Evolutionary conservation across 768 basidiomycete genomes (phyloP).

Genomic region (Boletus insuetus): DNA sequence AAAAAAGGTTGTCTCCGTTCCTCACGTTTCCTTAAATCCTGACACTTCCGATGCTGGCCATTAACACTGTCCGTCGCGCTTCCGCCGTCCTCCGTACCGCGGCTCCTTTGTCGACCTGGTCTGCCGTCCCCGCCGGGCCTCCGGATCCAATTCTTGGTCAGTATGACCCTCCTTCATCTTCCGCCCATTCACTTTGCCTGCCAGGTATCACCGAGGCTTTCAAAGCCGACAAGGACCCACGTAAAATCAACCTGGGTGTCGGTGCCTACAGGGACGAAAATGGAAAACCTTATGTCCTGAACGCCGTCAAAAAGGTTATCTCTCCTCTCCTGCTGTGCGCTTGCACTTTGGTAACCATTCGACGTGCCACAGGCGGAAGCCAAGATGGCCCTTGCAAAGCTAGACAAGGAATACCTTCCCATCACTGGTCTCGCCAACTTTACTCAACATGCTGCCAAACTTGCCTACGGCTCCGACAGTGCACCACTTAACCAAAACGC

Average conservation of each 20-base stretch:
- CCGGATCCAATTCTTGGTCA: slow-evolving; percentile 91
- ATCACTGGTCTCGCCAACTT: slow-evolving; percentile 90
- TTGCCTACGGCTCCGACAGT: slow-evolving; percentile 88
- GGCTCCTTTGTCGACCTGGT: slow-evolving; percentile 70
- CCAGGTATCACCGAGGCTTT: slow-evolving; percentile 92
- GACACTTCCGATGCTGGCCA: slow-evolving; percentile 37
- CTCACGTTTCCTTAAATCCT: background rate
- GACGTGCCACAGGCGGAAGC: slow-evolving; percentile 64
- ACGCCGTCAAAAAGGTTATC: slow-evolving; percentile 79
- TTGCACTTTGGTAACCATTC: too few relatives aligned
- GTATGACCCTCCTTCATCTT: slow-evolving; percentile 16
- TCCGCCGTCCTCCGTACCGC: slow-evolving; percentile 36
- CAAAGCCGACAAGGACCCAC: slow-evolving; percentile 89
- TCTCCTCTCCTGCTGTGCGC: background rate
- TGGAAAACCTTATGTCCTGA: slow-evolving; percentile 94
- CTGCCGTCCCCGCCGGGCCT: slow-evolving; percentile 79
- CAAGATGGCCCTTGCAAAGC: slow-evolving; percentile 55
- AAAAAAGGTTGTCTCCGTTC: background rate
- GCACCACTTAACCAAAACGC: slow-evolving; percentile 65
- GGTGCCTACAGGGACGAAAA: slow-evolving; percentile 93
- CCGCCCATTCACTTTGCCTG: slow-evolving; percentile 6
- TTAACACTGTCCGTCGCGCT: slow-evolving; percentile 48
- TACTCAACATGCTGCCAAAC: slow-evolving; percentile 80
- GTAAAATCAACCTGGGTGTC: slow-evolving; percentile 97
- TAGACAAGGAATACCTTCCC: slow-evolving; percentile 95